Percentiles rank a stretch among this genome's conserved stretches.
These are phyloP conservation scores for Solanum habrochaites DNA, from an alignment of 257 asterid genomes.

Conservation along the genomic window DNA sequence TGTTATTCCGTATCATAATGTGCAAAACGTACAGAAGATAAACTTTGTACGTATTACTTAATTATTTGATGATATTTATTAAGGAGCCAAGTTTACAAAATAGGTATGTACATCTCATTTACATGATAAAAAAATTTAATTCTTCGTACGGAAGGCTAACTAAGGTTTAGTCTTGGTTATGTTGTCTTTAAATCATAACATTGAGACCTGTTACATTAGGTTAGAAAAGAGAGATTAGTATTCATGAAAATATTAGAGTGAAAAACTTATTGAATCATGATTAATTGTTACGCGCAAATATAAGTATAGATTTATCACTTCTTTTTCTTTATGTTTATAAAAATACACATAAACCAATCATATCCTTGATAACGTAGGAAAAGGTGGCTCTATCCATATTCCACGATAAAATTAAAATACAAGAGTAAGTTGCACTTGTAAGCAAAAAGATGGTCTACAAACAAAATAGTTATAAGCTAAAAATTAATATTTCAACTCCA, in stretches of 20 bases:
- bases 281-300: neutral
- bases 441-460: too few species aligned
- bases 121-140: too few species aligned
- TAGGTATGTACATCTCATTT: too few species aligned
- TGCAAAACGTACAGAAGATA: too few species aligned
- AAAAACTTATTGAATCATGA: neutral
- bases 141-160: too few species aligned
- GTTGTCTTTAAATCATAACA: neutral
- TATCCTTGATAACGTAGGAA: neutral
- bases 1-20: too few species aligned
- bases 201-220: neutral
- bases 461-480: neutral
- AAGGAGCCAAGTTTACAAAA: neutral
- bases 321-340: too few species aligned
- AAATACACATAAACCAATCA: neutral
- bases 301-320: neutral
- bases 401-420: neutral
- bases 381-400: neutral
- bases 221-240: neutral
- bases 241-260: neutral
- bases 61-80: neutral
- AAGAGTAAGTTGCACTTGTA: neutral
- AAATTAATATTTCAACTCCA: too few species aligned
- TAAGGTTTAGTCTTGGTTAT: neutral
- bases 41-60: neutral